These are phyloP conservation scores for Plectranthus barbatus DNA, from an alignment of 257 asterid genomes.

Conservation along the genomic window DNA sequence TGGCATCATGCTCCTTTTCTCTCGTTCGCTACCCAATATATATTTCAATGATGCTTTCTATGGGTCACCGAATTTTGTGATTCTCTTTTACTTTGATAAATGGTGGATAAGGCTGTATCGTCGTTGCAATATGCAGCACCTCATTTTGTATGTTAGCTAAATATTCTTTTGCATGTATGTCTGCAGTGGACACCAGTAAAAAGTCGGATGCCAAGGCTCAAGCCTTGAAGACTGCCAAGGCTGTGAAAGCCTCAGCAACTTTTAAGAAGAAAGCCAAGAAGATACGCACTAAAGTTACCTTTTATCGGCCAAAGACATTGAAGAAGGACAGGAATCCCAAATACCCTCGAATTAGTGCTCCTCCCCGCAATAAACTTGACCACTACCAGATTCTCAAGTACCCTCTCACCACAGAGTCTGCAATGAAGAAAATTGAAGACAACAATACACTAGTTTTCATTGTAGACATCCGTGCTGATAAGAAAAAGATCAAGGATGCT, in stretches of 20 bases:
- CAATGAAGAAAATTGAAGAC: no score
- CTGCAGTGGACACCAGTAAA: slow-evolving; percentile 22
- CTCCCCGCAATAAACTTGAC: no score
- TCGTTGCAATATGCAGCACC: no score
- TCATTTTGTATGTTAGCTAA: no score
- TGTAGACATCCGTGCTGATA: slow-evolving; percentile 44
- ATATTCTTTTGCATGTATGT: neutral
- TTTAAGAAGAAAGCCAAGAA: slow-evolving; percentile 39
- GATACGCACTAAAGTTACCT: slow-evolving; percentile 48
- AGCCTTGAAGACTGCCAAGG: slow-evolving; percentile 46
- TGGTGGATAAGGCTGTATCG: neutral
- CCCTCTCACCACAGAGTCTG: no score
- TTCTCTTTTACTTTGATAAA: no score
- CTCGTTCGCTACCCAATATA: no score
- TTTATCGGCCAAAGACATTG: slow-evolving; percentile 48
- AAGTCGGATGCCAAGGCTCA: slow-evolving; percentile 37
- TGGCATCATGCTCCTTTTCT: no score
- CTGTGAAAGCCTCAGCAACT: slow-evolving; percentile 36
- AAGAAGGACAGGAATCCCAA: slow-evolving; percentile 46
- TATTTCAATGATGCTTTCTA: no score
- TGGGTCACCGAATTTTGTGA: no score
- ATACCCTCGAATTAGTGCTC: slow-evolving; percentile 54
- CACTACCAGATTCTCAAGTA: no score
- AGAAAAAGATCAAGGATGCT: slow-evolving; percentile 48
- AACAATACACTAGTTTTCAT: no score